Evolutionary conservation across 768 basidiomycete genomes (phyloP), one percentile per base, ranked within the genome.

Genomic region (Leccinum imitatum): DNA sequence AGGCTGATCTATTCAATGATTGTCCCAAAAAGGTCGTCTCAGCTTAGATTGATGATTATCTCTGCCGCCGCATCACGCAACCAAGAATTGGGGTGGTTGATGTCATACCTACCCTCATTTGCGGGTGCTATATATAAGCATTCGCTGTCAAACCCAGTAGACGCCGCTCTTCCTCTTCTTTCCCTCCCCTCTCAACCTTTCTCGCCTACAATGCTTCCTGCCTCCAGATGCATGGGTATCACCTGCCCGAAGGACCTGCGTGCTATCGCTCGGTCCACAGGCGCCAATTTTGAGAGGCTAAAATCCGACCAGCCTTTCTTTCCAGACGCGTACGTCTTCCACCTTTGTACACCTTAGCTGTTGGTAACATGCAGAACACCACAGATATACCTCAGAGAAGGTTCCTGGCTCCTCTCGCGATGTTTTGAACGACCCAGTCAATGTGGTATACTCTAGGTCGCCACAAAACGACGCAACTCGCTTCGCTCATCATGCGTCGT

Each of bases 161-260:
- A 48, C 27, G 4, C 14, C 21, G 1, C 37, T 30, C 6, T 33
- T 50, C 56, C 46, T 60, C 44, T 21, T 52, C 52, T 46, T 46
- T 39, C 37, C 46, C 10, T 5, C 6, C n/a, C n/a, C n/a, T n/a
- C 6, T 33, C 11, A 15, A 48, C 21, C 50, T 48, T 53, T n/a
- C 11, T 53, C 39, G 23, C 56, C 19, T 0, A 57, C 56, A 3
- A 74, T 71, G 71, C 11, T 51, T 0, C 46, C 59, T 44, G 52
- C 59, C 41, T 63, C 62, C 54, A 82, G 81, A 15, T 75, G 69
- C 55, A 70, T 75, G 67, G 70, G 79, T 48, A 73, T 78, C 65
- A 71, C 79, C 4, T 73, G 76, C 35, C 78, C 79, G 0, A 63
- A 58, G 9, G 74, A 76, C 47, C 53, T 82, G 19, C 75, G 75